A percentile compares a stretch with the other conserved stretches of the same genome.
These are phyloP conservation scores for Linnemannia elongata DNA, from an alignment of 192 early-diverging fungal genomes.

Conservation along the genomic window DNA sequence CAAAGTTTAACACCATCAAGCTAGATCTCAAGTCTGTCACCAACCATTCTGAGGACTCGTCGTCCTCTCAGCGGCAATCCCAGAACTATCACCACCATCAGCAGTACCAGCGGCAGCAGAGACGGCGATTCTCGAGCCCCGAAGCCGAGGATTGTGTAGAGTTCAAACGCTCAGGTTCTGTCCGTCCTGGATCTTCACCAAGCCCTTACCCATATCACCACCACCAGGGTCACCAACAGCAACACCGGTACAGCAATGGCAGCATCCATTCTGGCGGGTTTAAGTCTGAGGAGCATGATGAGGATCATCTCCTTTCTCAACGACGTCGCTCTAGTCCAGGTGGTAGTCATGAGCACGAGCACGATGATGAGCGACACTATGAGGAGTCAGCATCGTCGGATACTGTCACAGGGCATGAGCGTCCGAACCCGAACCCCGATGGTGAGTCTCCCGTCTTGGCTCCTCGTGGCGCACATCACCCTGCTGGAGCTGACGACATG, in stretches of 20 bases:
- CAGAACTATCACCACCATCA: neutral
- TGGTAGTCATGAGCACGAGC: neutral
- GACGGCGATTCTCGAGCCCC: neutral
- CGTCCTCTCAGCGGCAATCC: neutral
- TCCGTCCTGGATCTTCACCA: neutral
- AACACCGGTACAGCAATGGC: neutral
- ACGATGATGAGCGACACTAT: neutral
- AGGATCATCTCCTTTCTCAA: neutral
- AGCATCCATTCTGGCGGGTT: neutral
- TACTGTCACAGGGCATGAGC: constrained; percentile 22
- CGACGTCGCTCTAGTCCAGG: neutral
- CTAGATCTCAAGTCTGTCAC: constrained; percentile 25
- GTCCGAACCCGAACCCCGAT: constrained; percentile 37
- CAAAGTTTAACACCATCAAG: constrained; percentile 42
- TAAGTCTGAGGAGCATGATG: neutral
- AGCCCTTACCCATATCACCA: neutral
- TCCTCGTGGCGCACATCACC: neutral
- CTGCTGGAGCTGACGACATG: neutral
- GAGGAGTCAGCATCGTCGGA: neutral
- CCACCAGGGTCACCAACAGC: neutral
- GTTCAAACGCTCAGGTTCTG: neutral
- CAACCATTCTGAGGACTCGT: neutral
- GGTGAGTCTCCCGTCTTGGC: constrained; percentile 33
- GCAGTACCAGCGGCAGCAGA: neutral
- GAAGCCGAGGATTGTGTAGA: neutral